Evolutionary conservation across 169 alveolate genomes (phyloP), one percentile per base, ranked within the genome.

Genomic region (Eimeria zaria): DNA sequence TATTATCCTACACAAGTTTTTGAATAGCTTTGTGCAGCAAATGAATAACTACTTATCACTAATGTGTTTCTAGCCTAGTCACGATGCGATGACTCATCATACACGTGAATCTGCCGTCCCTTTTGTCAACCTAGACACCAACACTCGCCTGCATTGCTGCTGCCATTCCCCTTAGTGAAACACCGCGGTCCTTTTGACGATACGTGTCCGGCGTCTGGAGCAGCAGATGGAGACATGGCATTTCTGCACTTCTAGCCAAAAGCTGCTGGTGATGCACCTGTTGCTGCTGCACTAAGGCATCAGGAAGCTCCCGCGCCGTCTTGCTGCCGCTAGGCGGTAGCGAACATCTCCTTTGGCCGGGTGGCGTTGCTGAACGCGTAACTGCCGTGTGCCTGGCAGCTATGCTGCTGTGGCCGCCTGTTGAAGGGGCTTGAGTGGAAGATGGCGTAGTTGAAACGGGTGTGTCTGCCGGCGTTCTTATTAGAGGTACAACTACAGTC

Each of bases 91-190:
- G n/a, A 4, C 27, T 11, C 53, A 71, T 71, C 53, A 1, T 20
- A 33, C 4, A 4, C 12, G 39, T 33, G 27, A 22, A 67, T n/a
- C 9, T 67, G 12, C 14, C 53, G 14, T 18, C 33, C 53, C 51
- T 4, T 41, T 22, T 2, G 14, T 2, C 20, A 67, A 3, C 33
- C 14, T 5, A 14, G 44, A n/a, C 9, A 44, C 36, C 39, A 78
- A 36, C 48, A 18, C 80, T 85, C 51, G 62, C 93, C 93, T 85
- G 93, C 93, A 85, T 85, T 2, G 93, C 80, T 58, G 93, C 93
- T 85, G 93, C 80, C 93, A 85, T 85, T 39, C 93, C 93, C 24
- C 93, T 60, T 1, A 85, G 81, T 7, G 93, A 85, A 36, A 85
- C 93, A 7, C 81, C 36, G 51, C 93, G 93, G 51, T 85, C 93